A percentile compares a stretch with the other conserved stretches of the same genome.
Evolutionary conservation across 345 rosid genomes (phyloP).

Genomic region (Brassica nigra): DNA sequence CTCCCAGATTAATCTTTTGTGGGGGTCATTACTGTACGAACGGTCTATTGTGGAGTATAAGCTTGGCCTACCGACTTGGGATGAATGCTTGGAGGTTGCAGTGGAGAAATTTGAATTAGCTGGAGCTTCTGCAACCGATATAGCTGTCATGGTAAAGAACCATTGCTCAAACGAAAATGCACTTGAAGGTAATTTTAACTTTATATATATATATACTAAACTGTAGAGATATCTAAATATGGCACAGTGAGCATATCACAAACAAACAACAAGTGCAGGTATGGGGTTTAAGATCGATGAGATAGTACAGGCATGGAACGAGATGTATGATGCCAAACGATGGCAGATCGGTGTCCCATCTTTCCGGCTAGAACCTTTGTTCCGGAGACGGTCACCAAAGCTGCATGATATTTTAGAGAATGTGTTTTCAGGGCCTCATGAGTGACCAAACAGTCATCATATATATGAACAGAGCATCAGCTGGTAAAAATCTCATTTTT

Average conservation of each 20-base stretch:
- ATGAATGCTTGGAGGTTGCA: slow-evolving; percentile 94
- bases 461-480: slow-evolving; percentile 7
- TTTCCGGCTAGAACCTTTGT: slow-evolving; percentile 90
- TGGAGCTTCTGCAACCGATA: slow-evolving; percentile 92
- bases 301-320: slow-evolving; percentile 98
- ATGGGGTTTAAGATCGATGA: slow-evolving; percentile 94
- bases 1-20: slow-evolving; percentile 81
- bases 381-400: slow-evolving; percentile 79
- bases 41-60: slow-evolving; percentile 90
- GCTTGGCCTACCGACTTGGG: slow-evolving; percentile 89
- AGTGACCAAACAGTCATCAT: slow-evolving; percentile 6
- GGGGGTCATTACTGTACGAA: slow-evolving; percentile 94
- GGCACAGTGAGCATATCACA: background rate
- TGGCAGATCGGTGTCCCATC: slow-evolving; percentile 97
- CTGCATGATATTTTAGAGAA: slow-evolving; percentile 79
- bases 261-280: slow-evolving; percentile 43
- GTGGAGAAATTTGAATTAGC: slow-evolving; percentile 97
- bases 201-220: slow-evolving; percentile 24
- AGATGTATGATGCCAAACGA: slow-evolving; percentile 94
- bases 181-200: slow-evolving; percentile 65
- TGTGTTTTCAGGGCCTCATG: slow-evolving; percentile 34
- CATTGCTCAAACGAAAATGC: slow-evolving; percentile 88
- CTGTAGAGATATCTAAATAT: background rate
- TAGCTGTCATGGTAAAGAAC: slow-evolving; percentile 97
- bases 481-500: slow-evolving; percentile 13